Evolutionary conservation across 352 stramenopile genomes (phyloP), one percentile per base, ranked within the genome.

Genomic region (Globisporangium uncinulatum): DNA sequence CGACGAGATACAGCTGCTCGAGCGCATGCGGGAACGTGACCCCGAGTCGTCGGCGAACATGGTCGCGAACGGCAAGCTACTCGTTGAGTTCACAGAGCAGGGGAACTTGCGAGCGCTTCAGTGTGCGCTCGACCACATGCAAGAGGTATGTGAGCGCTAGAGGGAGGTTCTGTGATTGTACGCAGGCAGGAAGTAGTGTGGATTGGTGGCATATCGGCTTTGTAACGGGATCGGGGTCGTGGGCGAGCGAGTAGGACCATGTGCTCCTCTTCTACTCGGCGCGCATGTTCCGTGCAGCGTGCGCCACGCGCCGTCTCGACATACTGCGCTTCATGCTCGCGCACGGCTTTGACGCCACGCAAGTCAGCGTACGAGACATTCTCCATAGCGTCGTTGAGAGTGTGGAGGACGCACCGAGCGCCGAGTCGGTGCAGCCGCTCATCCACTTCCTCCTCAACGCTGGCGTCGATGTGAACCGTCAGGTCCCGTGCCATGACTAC

Each of bases 381-480:
- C 54, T 92, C 9, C 80, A 90, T 49, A 49, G 54, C 11, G 66
- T 86, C 19, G 59, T 92, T 10, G 74, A 79, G 3, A 61, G 41
- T 7, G 50, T 87, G 6, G 17, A 43, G 0, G 45, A 69, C 9
- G 46, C 51, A 4, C 61, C 73, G 49, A 57, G 39, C 24, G 67
- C 70, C 11, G 76, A 88, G n/a, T 47, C 54, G 4, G 62, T 64
- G 1, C 80, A 92, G 44, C 69, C 78, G 14, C 57, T 88, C 6
- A 47, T 88, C 39, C 73, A 77, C 13, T 86, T 88, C 31, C 62
- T 91, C 2, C 49, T 92, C 19, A 66, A 89, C 43, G 65, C 69
- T 36, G 76, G 80, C 8, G 66, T 87, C 15, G 71, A 90, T 24
- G 74, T 90, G 57, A 92, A 90, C 60, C 86, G 75, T 73, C 82